Conservation (phyloP, 2,329 filamentous ascomycete species). For the Fusarium torulosum region DNA sequence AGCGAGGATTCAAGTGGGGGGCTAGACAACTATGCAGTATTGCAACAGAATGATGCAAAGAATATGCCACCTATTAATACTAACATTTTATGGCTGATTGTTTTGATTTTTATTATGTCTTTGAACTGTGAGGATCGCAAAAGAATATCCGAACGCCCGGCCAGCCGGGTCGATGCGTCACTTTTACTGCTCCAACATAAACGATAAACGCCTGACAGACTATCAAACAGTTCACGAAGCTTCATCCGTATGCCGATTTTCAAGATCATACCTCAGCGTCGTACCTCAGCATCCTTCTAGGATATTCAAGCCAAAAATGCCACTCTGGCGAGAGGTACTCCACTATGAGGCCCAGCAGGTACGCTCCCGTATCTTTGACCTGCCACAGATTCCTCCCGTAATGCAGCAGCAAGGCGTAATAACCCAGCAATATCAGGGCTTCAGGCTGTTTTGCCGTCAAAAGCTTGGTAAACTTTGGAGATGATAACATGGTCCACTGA, state of each 20-base stretch:
- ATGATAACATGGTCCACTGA: slow-evolving; percentile 29
- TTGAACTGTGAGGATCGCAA: no score
- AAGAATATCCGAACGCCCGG: no score
- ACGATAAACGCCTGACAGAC: no score
- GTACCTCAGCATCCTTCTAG: background rate
- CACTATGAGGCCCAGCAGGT: slow-evolving; percentile 16
- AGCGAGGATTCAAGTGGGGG: no score
- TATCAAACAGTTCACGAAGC: background rate
- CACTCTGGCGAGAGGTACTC: slow-evolving; percentile 22
- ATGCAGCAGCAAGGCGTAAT: slow-evolving; percentile 32
- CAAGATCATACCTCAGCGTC: background rate
- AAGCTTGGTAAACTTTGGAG: slow-evolving; percentile 10
- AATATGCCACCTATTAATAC: no score
- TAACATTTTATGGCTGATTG: no score
- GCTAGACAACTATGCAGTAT: no score
- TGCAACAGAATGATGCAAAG: no score
- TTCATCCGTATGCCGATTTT: background rate
- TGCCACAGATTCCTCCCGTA: slow-evolving; percentile 28
- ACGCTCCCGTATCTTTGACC: slow-evolving; percentile 16
- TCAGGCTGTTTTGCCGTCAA: background rate
- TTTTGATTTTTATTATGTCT: no score
- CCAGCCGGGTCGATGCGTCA: no score
- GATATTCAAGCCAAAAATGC: slow-evolving; percentile 24
- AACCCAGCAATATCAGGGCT: slow-evolving; percentile 12
- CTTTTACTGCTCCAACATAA: no score